phyloP scores from a whole-genome alignment of 1,284 basidiomycete species.

The Porogramme epimiltina region DNA sequence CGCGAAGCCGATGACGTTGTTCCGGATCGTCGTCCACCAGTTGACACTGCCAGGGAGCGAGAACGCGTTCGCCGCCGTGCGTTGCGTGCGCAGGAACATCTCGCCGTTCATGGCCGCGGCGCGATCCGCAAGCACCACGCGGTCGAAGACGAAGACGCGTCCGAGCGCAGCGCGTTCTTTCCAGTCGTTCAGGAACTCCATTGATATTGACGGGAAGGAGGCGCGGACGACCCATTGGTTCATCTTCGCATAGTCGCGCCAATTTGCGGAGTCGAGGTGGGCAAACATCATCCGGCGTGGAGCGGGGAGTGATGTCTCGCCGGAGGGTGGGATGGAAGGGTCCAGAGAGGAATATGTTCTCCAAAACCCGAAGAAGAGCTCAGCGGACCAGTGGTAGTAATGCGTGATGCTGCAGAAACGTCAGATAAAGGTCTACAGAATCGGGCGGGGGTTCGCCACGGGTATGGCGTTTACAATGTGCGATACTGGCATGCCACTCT shows the following conservation, averaged over 20 bases:
- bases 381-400: constrained; percentile 86
- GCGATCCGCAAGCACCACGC: constrained; percentile 82
- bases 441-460: too few species aligned
- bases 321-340: constrained; percentile 60
- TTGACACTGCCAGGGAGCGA: constrained; percentile 69
- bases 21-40: constrained; percentile 82
- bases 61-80: constrained; percentile 76
- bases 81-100: constrained; percentile 68
- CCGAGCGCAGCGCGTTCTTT: constrained; percentile 71
- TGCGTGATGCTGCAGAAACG: constrained; percentile 60
- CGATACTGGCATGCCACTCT: too few species aligned
- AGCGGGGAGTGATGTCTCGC: constrained; percentile 69
- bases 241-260: constrained; percentile 87
- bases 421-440: constrained; percentile 5
- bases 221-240: constrained; percentile 79
- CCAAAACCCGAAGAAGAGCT: constrained; percentile 89
- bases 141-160: constrained; percentile 77
- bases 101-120: constrained; percentile 76
- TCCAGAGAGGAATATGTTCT: constrained; percentile 84
- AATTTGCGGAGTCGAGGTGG: constrained; percentile 70
- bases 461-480: too few species aligned
- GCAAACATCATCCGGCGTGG: constrained; percentile 76
- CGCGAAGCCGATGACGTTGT: constrained; percentile 72
- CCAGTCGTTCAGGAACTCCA: constrained; percentile 83
- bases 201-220: constrained; percentile 73